Percentiles rank a stretch among this genome's conserved stretches.
phyloP scores from a whole-genome alignment of 1,284 basidiomycete genomes.

The Ganoderma lingzhi region DNA sequence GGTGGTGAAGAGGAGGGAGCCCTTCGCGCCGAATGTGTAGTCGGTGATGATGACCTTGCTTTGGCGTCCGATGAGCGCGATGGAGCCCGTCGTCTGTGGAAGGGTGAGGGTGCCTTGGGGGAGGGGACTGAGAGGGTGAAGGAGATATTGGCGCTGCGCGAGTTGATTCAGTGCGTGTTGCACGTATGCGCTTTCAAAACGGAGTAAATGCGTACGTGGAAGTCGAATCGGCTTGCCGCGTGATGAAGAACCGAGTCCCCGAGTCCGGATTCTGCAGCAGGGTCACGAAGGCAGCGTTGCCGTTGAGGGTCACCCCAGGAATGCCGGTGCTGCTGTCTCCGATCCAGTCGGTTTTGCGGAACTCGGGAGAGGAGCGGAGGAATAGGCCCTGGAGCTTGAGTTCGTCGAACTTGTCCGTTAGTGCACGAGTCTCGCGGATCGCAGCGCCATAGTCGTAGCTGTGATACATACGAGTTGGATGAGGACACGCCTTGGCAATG shows the following conservation, averaged over 20 bases:
- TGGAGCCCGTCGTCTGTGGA: constrained; percentile 57
- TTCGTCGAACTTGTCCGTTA: constrained; percentile 76
- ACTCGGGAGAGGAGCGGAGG: constrained; percentile 49
- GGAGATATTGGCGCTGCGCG: constrained; percentile 50
- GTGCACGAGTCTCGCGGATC: constrained; percentile 71
- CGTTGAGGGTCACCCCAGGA: constrained; percentile 60
- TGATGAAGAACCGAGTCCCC: constrained; percentile 71
- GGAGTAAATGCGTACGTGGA: constrained; percentile 58
- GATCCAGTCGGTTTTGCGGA: too few relatives aligned
- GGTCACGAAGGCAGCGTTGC: constrained; percentile 60
- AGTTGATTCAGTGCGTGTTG: too few relatives aligned
- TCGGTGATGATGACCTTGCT: constrained; percentile 76
- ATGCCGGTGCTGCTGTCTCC: constrained; percentile 63
- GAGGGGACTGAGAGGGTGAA: constrained; percentile 68
- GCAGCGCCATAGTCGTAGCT: constrained; percentile 74
- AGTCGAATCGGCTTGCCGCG: constrained; percentile 70
- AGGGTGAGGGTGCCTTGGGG: constrained; percentile 56
- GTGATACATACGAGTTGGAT: constrained; percentile 36
- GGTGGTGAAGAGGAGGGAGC: constrained; percentile 68
- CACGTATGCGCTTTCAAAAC: too few relatives aligned
- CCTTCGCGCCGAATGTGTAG: constrained; percentile 65
- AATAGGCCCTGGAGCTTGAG: constrained; percentile 80
- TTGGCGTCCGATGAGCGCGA: constrained; percentile 73
- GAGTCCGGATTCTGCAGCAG: constrained; percentile 72
- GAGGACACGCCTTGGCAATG: neutral